Evolutionary conservation across 768 basidiomycete genomes (phyloP).

Genomic region (Pilatotrama ljubarskyi): DNA sequence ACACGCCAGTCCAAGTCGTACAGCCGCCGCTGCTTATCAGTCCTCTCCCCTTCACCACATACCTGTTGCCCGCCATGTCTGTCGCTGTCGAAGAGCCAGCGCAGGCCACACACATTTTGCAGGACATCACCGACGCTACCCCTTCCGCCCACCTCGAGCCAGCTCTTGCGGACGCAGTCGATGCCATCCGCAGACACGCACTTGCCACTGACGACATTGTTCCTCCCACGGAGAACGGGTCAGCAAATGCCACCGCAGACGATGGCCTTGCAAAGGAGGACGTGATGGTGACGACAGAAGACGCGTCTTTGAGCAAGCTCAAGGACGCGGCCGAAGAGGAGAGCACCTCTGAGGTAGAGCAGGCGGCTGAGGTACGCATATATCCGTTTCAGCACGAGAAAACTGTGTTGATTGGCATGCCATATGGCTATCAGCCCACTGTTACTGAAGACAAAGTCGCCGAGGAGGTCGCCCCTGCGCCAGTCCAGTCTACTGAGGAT

Average conservation of each 20-base stretch:
- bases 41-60: constrained; percentile 3
- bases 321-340: background rate
- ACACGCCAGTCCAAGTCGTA: constrained; percentile 2
- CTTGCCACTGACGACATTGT: constrained; percentile 6
- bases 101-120: constrained; percentile 14
- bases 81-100: constrained; percentile 23
- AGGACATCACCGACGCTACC: constrained; percentile 10
- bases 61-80: constrained; percentile 17
- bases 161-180: constrained; percentile 3
- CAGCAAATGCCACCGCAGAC: background rate
- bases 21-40: constrained; percentile 20
- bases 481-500: background rate
- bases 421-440: background rate
- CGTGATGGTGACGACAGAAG: background rate
- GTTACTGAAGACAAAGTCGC: background rate
- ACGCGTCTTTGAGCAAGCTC: background rate
- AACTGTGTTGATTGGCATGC: background rate
- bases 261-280: background rate
- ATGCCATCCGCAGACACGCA: background rate
- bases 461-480: background rate
- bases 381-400: too few relatives aligned
- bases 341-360: background rate
- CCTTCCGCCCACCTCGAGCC: background rate
- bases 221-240: background rate
- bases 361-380: background rate